Evolutionary conservation across 495 filamentous ascomycete species (phyloP).

Genomic region (Lichina pygmaea): DNA sequence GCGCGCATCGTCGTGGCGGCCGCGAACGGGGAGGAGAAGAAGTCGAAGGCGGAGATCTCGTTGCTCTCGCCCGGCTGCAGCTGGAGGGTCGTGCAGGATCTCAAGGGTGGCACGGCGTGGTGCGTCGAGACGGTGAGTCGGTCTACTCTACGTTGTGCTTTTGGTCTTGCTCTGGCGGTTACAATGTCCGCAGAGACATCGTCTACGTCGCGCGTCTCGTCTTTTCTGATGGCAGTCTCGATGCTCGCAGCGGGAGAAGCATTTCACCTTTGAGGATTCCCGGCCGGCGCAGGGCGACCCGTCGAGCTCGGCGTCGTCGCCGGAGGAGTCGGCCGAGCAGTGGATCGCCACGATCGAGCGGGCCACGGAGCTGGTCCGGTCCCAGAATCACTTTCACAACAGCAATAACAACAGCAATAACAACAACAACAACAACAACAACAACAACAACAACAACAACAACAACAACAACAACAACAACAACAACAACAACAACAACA

Average conservation of each 20-base stretch:
- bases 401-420: too few relatives aligned
- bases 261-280: slow-evolving; percentile 78
- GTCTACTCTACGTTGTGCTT: not conserved
- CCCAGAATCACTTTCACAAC: slow-evolving; percentile 19
- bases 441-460: too few relatives aligned
- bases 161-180: too few relatives aligned
- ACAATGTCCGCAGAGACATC: too few relatives aligned
- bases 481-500: too few relatives aligned
- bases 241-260: slow-evolving; percentile 44
- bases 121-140: slow-evolving; percentile 72
- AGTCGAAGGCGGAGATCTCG: slow-evolving; percentile 71
- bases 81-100: slow-evolving; percentile 56
- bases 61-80: slow-evolving; percentile 41
- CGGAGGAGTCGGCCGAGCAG: slow-evolving; percentile 37
- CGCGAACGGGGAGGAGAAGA: slow-evolving; percentile 89
- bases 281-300: slow-evolving; percentile 23
- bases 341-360: slow-evolving; percentile 70
- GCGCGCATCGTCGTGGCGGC: slow-evolving; percentile 73
- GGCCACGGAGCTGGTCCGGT: slow-evolving; percentile 53
- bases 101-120: slow-evolving; percentile 69
- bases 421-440: too few relatives aligned
- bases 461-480: too few relatives aligned
- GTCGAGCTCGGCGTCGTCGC: slow-evolving; percentile 13
- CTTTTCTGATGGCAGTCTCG: too few relatives aligned
- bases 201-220: too few relatives aligned